phyloP scores from a whole-genome alignment of 768 basidiomycete genomes.

The Lactarius indigo region DNA sequence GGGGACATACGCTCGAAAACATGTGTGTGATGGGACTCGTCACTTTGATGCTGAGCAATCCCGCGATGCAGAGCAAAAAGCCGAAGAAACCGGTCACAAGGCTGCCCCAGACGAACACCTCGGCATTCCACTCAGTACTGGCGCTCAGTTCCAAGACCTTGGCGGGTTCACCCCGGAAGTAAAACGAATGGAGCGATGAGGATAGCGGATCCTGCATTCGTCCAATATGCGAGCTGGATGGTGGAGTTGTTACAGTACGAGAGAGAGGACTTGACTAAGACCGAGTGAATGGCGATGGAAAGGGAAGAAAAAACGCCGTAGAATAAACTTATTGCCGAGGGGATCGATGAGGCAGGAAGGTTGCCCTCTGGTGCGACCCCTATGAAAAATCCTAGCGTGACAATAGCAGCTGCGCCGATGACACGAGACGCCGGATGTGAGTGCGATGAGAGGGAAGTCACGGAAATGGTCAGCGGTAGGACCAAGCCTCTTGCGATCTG shows the following conservation, averaged over 20 bases:
- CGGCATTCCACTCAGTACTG: slow-evolving; percentile 45
- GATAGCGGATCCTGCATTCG: slow-evolving; percentile 64
- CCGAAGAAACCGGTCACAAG: slow-evolving; percentile 73
- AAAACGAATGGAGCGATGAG: slow-evolving; percentile 63
- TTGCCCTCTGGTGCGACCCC: slow-evolving; percentile 60
- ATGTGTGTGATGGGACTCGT: slow-evolving; percentile 84
- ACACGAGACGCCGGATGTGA: slow-evolving; percentile 52
- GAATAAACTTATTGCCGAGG: slow-evolving; percentile 55
- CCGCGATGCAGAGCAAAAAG: slow-evolving; percentile 76
- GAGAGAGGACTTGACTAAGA: slow-evolving; percentile 68
- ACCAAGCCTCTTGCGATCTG: slow-evolving; percentile 85
- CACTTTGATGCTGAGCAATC: slow-evolving; percentile 75
- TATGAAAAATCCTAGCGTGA: slow-evolving; percentile 73
- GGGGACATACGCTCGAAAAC: slow-evolving; percentile 65
- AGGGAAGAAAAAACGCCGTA: slow-evolving; percentile 71
- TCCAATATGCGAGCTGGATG: slow-evolving; percentile 76
- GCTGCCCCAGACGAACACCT: slow-evolving; percentile 60
- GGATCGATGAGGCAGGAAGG: slow-evolving; percentile 41
- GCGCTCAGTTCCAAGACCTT: slow-evolving; percentile 40
- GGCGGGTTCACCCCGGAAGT: slow-evolving; percentile 52
- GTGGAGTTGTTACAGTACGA: slow-evolving; percentile 67
- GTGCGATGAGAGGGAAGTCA: slow-evolving; percentile 59
- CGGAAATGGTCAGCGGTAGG: slow-evolving; percentile 74
- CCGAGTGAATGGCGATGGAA: slow-evolving; percentile 73
- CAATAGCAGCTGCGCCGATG: slow-evolving; percentile 54